A percentile compares a stretch with the other conserved stretches of the same genome.
Evolutionary conservation across 164 flowering plant species (phyloP).

Genomic region (Kalanchoe fedtschenkoi): DNA sequence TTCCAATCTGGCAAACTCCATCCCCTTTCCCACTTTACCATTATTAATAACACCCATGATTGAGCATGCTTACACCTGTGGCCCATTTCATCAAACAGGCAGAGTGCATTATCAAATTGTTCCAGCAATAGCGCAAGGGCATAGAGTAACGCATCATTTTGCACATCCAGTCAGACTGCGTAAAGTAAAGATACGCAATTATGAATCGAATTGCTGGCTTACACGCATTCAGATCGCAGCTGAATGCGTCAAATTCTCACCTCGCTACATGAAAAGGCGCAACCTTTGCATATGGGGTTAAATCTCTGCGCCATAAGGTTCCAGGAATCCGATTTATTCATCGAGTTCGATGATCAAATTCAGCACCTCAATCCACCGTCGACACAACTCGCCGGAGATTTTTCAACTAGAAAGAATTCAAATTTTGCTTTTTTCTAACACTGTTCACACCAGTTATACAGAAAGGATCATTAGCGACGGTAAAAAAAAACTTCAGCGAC

Average conservation of each 20-base stretch:
- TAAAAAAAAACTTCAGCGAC: too few species aligned
- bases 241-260: background rate
- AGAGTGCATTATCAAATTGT: background rate
- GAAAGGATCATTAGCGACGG: too few species aligned
- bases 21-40: background rate
- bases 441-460: too few species aligned
- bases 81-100: slow-evolving; percentile 5
- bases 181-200: background rate
- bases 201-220: background rate
- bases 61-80: slow-evolving; percentile 4
- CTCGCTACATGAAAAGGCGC: background rate
- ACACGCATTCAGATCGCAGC: background rate
- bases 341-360: background rate
- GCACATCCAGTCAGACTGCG: slow-evolving; percentile 2
- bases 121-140: background rate
- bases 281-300: background rate
- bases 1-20: slow-evolving; percentile 1
- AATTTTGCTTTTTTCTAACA: too few species aligned
- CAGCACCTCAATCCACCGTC: background rate
- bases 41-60: background rate
- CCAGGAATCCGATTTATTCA: background rate
- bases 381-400: background rate
- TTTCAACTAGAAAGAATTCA: too few species aligned
- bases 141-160: background rate
- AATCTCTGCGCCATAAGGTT: background rate